Evolutionary conservation across 2,329 filamentous ascomycete genomes (phyloP).

Genomic region (Fusarium sp.): DNA sequence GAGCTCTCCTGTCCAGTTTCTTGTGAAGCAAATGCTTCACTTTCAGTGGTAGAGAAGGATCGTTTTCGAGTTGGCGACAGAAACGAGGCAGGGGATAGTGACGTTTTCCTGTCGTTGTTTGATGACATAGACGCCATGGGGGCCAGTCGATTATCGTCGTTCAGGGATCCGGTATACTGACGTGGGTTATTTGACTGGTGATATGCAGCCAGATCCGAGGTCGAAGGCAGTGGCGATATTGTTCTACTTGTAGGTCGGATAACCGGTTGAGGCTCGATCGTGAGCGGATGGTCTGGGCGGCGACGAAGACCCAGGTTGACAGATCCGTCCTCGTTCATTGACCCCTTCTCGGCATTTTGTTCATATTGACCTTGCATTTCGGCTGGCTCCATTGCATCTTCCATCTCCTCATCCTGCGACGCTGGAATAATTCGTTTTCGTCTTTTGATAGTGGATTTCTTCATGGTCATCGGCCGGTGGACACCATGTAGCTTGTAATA

Average conservation of each 20-base stretch:
- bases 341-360: constrained; percentile 61
- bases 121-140: constrained; percentile 62
- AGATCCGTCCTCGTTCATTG: constrained; percentile 71
- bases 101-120: constrained; percentile 63
- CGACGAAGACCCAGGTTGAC: constrained; percentile 69
- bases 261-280: constrained; percentile 60
- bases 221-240: constrained; percentile 55
- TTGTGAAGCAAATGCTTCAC: constrained; percentile 54
- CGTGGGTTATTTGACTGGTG: constrained; percentile 57
- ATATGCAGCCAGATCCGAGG: constrained; percentile 62
- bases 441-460: constrained; percentile 96
- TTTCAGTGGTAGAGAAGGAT: constrained; percentile 71
- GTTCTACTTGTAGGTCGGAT: constrained; percentile 57
- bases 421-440: constrained; percentile 94
- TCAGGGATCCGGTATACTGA: constrained; percentile 55
- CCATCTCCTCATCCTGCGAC: constrained; percentile 61
- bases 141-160: constrained; percentile 68
- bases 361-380: constrained; percentile 51
- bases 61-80: constrained; percentile 71
- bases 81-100: constrained; percentile 70
- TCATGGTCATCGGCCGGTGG: constrained; percentile 97
- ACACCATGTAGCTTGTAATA: constrained; percentile 97
- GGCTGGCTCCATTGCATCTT: constrained; percentile 61
- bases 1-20: constrained; percentile 59
- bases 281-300: constrained; percentile 57